These are phyloP conservation scores for Coemansia aciculifera DNA, from an alignment of 192 early-diverging fungal genomes.

Conservation along the genomic window DNA sequence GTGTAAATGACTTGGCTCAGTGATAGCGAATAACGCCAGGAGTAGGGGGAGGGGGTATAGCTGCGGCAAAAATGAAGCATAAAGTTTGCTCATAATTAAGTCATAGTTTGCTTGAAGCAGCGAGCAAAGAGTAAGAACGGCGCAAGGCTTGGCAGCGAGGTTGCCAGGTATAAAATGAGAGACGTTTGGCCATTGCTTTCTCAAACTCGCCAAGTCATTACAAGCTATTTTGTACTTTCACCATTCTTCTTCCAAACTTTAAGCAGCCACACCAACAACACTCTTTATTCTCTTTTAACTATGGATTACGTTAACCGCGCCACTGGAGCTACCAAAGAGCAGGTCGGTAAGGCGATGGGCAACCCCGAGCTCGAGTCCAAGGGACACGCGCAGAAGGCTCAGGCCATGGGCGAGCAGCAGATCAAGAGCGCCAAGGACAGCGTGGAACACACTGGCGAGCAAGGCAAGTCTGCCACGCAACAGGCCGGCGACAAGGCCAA, in stretches of 20 bases:
- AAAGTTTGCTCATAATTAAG: background rate
- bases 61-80: background rate
- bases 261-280: background rate
- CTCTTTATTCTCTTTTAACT: background rate
- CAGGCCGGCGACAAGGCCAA: slow-evolving; percentile 12
- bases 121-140: background rate
- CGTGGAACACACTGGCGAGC: slow-evolving; percentile 1
- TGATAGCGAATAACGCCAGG: background rate
- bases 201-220: background rate
- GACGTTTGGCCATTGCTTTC: background rate
- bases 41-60: background rate
- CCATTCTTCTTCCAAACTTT: background rate
- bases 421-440: background rate
- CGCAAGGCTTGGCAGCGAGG: background rate
- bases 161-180: background rate
- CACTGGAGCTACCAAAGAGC: slow-evolving; percentile 22
- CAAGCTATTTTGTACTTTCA: background rate
- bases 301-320: slow-evolving; percentile 28
- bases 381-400: slow-evolving; percentile 3
- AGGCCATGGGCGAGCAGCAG: slow-evolving; percentile 7
- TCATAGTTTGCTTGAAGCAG: background rate
- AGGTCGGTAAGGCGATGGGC: slow-evolving; percentile 12
- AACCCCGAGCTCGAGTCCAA: background rate
- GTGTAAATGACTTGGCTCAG: background rate
- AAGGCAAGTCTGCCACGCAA: background rate